Base-by-base conservation (phyloP, 257 asterid species). In the Ehretia macrophylla region DNA sequence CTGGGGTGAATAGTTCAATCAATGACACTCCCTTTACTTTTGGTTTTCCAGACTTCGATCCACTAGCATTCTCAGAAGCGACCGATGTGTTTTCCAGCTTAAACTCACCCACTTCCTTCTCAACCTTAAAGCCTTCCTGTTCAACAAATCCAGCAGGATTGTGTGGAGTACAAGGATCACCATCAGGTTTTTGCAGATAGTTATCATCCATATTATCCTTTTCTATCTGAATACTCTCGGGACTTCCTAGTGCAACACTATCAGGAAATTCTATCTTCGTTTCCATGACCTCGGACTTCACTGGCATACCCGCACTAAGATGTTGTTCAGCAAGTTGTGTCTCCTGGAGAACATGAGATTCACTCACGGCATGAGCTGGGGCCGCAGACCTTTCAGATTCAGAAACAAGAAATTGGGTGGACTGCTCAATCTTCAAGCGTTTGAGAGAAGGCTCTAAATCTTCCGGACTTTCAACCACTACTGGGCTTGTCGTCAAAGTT, bases 1-100 rank as follows among this genome's bases (percentile, higher is more conserved):
- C 97, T 32, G 96, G 95, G 56, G 97, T 85, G 79, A 93, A 93
- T 72, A 93, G 62, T 65, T 93, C 99, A 46, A 81, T 89, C 91
- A 93, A 70, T 17, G 99, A 93, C 18, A 93, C 99, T 51, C 92
- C 99, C 65, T 85, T 83, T 66, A 89, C 83, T 72, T 85, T 89
- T 61, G 95, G 85, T 83, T 93, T 93, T 80, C 96, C 97, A 63
- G 95, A 83, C 80, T 85, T 93, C 35, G 96, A 76, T 56, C 69
- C 78, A 68, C 64, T 63, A 5, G 79, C 63, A 66, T 58, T 75
- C 59, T 87, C 97, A 8, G 76, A 32, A 76, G 90, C 79, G 58
- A 76, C 50, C 22, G 77, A 56, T 12, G 65, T 59, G 60, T 40
- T 77, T 70, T 85, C 96, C 72, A 60, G 69, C 68, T 77, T 86